Base-by-base conservation (phyloP, 1,284 basidiomycete genomes). In the Sporisorium scitamineum region DNA sequence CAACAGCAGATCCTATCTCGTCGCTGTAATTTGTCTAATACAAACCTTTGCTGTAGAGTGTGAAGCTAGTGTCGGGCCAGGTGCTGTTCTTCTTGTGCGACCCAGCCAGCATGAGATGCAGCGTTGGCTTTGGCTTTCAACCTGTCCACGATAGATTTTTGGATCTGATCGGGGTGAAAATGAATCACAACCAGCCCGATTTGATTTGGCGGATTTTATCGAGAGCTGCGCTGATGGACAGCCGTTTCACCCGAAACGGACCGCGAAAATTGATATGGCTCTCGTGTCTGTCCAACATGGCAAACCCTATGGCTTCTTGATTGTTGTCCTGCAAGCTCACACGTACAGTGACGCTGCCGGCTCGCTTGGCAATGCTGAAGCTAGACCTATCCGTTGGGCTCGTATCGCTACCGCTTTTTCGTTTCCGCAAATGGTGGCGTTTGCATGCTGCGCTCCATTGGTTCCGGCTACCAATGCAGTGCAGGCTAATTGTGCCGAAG, bases 281-380 rank as follows among this genome's bases (percentile, higher is more conserved):
- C 67, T 70, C 44, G 8, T 56, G 53, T 53, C 61, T 56, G 57
- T 70, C 61, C 11, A 64, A 44, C n/a, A 58, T 31, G 32, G 54
- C 55, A 48, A 18, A 22, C 1, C 31, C 37, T 54, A 27, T 24
- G 14, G 5, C 34, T 18, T 11, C 47, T 37, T 29, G 52, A 26
- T 13, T 18, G 22, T 37, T 22, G 32, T 39, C 24, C 51, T 24
- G 13, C 14, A 16, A 20, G 8, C 44, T 16, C 24, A 18, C 45
- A 29, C 26, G 47, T 27, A 32, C 27, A 18, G 29, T 47, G 53
- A 47, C 27, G 13, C 51, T 42, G 47, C 8, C 39, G 26, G 20
- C 24, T 48, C 47, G 56, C 60, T 70, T 56, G 61, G 47, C 45
- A 59, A 8, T 29, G 22, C 10, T 8, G n/a, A 3, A 22, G 32